These are phyloP conservation scores for Lactarius quietus DNA, from an alignment of 768 basidiomycete genomes.

Conservation along the genomic window DNA sequence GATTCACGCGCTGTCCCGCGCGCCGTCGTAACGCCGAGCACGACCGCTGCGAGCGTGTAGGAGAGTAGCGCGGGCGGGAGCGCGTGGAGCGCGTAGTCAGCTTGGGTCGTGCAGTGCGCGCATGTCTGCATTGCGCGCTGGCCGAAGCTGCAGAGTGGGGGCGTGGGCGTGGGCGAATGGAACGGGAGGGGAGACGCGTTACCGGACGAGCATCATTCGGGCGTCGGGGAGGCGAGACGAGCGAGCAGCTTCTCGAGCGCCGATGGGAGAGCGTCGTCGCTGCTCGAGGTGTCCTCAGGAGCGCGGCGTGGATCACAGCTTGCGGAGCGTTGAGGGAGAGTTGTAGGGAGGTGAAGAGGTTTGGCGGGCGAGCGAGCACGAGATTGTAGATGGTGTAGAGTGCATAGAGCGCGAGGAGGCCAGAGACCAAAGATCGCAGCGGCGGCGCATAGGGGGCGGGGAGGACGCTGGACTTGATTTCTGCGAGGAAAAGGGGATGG, in stretches of 20 bases:
- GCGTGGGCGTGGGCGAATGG: background rate
- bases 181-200: background rate
- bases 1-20: constrained; percentile 22
- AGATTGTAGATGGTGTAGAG: constrained; percentile 20
- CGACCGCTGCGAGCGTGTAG: constrained; percentile 19
- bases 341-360: constrained; percentile 23
- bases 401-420: constrained; percentile 18
- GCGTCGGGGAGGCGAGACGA: constrained; percentile 24
- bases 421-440: constrained; percentile 9
- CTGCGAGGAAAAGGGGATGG: background rate
- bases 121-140: constrained; percentile 23
- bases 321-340: constrained; percentile 21
- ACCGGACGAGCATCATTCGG: constrained; percentile 25
- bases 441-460: constrained; percentile 5
- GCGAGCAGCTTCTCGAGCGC: constrained; percentile 21
- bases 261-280: constrained; percentile 8
- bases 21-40: constrained; percentile 20
- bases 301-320: constrained; percentile 11
- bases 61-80: constrained; percentile 23
- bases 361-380: constrained; percentile 19
- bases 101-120: constrained; percentile 12
- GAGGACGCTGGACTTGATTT: background rate
- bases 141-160: constrained; percentile 15
- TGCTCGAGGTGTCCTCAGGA: background rate
- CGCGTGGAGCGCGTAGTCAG: constrained; percentile 24